Percentiles rank a stretch among this genome's conserved stretches.
Conservation (phyloP, 805 yeast species). For the Kregervanrija delftensis region DNA sequence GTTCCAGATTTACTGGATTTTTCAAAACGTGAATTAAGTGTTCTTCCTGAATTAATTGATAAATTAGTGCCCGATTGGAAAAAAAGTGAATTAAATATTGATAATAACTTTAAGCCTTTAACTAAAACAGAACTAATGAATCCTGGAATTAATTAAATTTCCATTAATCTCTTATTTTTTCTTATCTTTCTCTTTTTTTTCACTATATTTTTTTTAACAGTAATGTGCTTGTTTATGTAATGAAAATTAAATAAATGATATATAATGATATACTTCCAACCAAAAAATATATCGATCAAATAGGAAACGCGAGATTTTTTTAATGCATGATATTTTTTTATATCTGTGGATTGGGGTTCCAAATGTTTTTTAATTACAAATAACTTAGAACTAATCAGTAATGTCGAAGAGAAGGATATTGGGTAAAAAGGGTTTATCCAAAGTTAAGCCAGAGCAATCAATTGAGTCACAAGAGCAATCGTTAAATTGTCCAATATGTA, state of each 20-base stretch:
- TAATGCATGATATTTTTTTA: too few species aligned
- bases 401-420: constrained; percentile 20
- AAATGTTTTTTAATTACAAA: too few species aligned
- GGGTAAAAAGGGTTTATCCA: constrained; percentile 7
- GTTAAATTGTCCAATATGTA: constrained; percentile 65
- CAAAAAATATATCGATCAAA: too few species aligned
- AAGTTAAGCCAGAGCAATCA: background rate
- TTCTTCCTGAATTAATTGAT: constrained; percentile 33
- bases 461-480: background rate
- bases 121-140: constrained; percentile 29
- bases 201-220: too few species aligned
- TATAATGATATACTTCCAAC: too few species aligned
- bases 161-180: background rate
- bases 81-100: constrained; percentile 19
- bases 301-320: too few species aligned
- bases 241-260: too few species aligned
- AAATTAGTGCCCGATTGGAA: constrained; percentile 38
- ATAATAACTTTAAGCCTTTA: constrained; percentile 34
- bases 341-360: too few species aligned
- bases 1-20: constrained; percentile 49
- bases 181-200: background rate
- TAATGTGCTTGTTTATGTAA: too few species aligned
- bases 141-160: constrained; percentile 16
- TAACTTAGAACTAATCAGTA: too few species aligned
- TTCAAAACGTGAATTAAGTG: constrained; percentile 43